Evolutionary conservation across 305 asterid species (phyloP).

Genomic region (Solanum aculeatissimum): DNA sequence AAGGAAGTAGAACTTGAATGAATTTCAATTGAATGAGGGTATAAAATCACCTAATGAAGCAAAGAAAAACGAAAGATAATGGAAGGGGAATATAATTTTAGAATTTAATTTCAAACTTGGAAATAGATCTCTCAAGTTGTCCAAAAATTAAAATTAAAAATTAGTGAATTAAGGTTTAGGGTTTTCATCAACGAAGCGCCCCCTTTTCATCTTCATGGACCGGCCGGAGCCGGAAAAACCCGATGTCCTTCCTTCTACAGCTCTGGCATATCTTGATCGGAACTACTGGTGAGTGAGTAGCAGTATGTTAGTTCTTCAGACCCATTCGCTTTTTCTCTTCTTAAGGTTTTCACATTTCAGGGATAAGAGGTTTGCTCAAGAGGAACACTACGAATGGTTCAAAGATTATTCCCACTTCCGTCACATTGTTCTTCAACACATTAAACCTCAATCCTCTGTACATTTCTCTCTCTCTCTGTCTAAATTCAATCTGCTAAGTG

Average conservation of each 20-base stretch:
- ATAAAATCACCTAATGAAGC: too few relatives aligned
- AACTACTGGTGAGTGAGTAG: conserved; percentile 46
- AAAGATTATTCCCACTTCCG: conserved; percentile 77
- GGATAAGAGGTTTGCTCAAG: conserved; percentile 71
- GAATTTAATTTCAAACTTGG: background rate
- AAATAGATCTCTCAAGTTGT: background rate
- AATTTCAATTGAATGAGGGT: too few relatives aligned
- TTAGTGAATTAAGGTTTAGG: background rate
- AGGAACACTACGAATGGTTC: conserved; percentile 96
- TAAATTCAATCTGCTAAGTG: background rate
- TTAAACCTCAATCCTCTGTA: conserved; percentile 56
- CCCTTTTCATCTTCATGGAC: background rate
- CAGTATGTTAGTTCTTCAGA: background rate
- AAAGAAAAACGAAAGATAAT: background rate
- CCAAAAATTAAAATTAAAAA: background rate
- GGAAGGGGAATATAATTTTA: background rate
- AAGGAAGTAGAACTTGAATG: too few relatives aligned
- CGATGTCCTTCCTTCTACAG: conserved; percentile 60
- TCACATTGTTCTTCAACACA: conserved; percentile 52
- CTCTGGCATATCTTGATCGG: conserved; percentile 68
- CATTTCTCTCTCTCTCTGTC: background rate
- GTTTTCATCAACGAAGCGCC: background rate
- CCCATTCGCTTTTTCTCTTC: background rate
- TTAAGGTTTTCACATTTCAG: conserved; percentile 15
- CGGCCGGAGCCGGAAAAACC: conserved; percentile 17